Evolutionary conservation across 2,329 filamentous ascomycete genomes (phyloP).

Genomic region (Paraconiothyrium sp.): DNA sequence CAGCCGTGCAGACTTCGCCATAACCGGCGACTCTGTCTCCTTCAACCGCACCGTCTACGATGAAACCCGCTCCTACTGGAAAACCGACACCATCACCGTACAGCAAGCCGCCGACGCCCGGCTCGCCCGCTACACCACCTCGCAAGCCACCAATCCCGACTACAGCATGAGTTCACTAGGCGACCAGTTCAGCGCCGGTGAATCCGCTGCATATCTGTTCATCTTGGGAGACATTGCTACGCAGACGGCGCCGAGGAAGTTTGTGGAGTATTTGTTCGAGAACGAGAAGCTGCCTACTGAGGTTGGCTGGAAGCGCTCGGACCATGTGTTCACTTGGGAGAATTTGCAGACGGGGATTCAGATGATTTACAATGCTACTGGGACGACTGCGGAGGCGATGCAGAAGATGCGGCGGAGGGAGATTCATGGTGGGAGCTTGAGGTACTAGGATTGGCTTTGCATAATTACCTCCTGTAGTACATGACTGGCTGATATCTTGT

Average conservation of each 20-base stretch:
- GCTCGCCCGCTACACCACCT: constrained; percentile 54
- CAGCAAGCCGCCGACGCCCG: constrained; percentile 57
- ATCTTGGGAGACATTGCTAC: constrained; percentile 56
- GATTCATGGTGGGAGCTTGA: constrained; percentile 7
- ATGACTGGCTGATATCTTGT: too few species aligned
- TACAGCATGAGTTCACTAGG: constrained; percentile 30
- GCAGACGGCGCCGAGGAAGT: constrained; percentile 50
- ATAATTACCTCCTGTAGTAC: too few species aligned
- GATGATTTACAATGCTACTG: constrained; percentile 16
- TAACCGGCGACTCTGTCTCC: constrained; percentile 56
- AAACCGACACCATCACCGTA: constrained; percentile 49
- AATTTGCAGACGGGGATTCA: constrained; percentile 13
- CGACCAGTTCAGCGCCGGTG: constrained; percentile 57
- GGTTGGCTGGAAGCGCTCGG: constrained; percentile 47
- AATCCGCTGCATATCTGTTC: constrained; percentile 59
- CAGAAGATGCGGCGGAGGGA: constrained; percentile 5
- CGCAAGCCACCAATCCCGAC: constrained; percentile 56
- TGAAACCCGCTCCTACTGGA: constrained; percentile 57
- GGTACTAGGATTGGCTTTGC: neutral
- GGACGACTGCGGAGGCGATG: neutral
- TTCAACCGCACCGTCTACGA: constrained; percentile 64
- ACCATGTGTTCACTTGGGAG: neutral
- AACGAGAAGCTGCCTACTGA: constrained; percentile 52
- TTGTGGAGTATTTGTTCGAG: constrained; percentile 59
- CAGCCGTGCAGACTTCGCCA: constrained; percentile 57